Conservation (phyloP, 305 asterid species). For the Euphrasia arctica region DNA sequence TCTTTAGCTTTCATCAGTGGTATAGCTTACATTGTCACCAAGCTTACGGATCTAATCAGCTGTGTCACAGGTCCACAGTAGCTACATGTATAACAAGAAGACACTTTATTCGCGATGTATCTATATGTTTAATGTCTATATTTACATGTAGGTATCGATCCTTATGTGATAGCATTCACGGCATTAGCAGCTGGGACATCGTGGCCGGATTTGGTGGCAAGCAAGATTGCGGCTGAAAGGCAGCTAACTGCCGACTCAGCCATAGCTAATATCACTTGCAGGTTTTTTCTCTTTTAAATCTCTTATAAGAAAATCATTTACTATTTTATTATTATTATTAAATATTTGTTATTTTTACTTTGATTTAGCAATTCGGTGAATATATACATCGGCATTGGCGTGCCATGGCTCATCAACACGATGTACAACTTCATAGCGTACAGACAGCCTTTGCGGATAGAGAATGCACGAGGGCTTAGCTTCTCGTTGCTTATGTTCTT, state of each 20-base stretch:
- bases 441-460: slow-evolving; percentile 58
- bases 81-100: background rate
- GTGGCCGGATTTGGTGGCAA: slow-evolving; percentile 96
- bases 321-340: background rate
- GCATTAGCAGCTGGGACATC: slow-evolving; percentile 96
- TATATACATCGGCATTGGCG: slow-evolving; percentile 82
- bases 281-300: slow-evolving; percentile 35
- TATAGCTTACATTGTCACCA: slow-evolving; percentile 81
- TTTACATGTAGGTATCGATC: slow-evolving; percentile 39
- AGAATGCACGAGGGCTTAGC: slow-evolving; percentile 73
- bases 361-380: slow-evolving; percentile 86
- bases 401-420: slow-evolving; percentile 85
- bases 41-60: slow-evolving; percentile 78
- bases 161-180: slow-evolving; percentile 78
- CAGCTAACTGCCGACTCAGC: slow-evolving; percentile 96
- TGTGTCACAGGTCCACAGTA: slow-evolving; percentile 65
- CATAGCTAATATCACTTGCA: slow-evolving; percentile 95
- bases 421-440: slow-evolving; percentile 75
- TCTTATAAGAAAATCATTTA: background rate
- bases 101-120: background rate
- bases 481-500: slow-evolving; percentile 86
- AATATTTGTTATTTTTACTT: background rate
- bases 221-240: slow-evolving; percentile 98
- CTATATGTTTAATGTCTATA: background rate
- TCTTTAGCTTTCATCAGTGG: slow-evolving; percentile 78